Conservation (phyloP, 139 green algal genomes). For the Parachlorella kessleri region DNA sequence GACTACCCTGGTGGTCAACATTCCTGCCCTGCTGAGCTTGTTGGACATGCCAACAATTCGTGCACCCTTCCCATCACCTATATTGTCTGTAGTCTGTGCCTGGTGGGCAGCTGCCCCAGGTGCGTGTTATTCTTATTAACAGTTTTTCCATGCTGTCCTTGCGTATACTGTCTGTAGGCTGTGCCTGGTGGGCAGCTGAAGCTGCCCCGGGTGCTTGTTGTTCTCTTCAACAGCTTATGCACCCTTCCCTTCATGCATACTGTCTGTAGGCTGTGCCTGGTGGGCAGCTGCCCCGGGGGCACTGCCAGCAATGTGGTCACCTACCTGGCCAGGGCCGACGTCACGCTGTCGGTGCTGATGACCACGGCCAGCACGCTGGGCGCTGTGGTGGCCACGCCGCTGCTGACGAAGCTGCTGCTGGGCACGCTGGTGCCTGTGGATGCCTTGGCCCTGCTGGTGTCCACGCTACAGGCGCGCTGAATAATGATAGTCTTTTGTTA, state of each 20-base stretch:
- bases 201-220: constrained; percentile 66
- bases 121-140: no score
- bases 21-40: constrained; percentile 62
- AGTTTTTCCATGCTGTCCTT: no score
- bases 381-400: constrained; percentile 69
- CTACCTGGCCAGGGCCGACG: constrained; percentile 66
- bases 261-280: constrained; percentile 52
- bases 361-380: constrained; percentile 56
- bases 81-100: constrained; percentile 47
- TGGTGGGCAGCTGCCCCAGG: constrained; percentile 64
- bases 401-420: constrained; percentile 69
- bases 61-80: no score
- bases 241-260: no score
- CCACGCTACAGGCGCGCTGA: constrained; percentile 67
- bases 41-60: no score
- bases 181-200: constrained; percentile 55
- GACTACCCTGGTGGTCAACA: constrained; percentile 56
- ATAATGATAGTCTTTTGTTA: no score
- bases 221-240: no score
- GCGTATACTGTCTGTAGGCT: constrained; percentile 47
- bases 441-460: constrained; percentile 59
- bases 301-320: constrained; percentile 82
- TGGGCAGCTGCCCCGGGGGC: constrained; percentile 65
- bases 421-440: constrained; percentile 75
- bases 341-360: constrained; percentile 27